These are phyloP conservation scores for Kickxella alabastrina DNA, from an alignment of 192 early-diverging fungal genomes.

Conservation along the genomic window DNA sequence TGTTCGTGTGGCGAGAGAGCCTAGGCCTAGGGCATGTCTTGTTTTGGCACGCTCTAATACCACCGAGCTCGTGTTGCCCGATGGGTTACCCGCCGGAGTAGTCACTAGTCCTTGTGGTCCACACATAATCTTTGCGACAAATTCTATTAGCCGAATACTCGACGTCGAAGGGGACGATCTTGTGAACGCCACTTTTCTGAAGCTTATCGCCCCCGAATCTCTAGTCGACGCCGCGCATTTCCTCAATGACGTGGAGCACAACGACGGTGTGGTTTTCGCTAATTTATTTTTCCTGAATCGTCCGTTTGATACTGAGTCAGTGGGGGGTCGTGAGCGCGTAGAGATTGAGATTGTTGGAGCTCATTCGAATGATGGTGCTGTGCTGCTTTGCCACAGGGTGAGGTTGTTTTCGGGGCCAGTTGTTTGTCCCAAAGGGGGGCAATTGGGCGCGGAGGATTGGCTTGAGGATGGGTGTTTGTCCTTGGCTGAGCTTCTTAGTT, in stretches of 20 bases:
- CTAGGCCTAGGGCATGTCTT: not conserved
- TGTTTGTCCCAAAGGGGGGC: not conserved
- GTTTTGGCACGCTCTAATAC: not conserved
- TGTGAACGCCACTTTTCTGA: not conserved
- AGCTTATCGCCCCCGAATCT: conserved; percentile 6
- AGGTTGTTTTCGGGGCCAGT: not conserved
- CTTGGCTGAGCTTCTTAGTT: conserved; percentile 9
- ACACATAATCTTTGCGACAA: conserved; percentile 5
- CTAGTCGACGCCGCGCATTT: not conserved
- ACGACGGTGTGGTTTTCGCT: conserved; percentile 2
- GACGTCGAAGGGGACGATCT: conserved; percentile 8
- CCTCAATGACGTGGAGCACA: not conserved
- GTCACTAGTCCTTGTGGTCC: conserved; percentile 2
- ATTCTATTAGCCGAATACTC: not conserved
- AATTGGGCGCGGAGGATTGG: not conserved
- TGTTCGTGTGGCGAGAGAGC: not conserved
- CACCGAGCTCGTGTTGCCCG: not conserved
- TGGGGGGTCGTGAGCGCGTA: not conserved
- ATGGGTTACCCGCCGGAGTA: not conserved
- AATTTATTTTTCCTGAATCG: not conserved
- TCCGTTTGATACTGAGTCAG: not conserved
- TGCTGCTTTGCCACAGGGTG: conserved; percentile 6
- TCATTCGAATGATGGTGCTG: conserved; percentile 3
- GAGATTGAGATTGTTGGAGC: conserved; percentile 13
- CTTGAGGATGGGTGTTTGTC: not conserved